Evolutionary conservation across 768 basidiomycete species (phyloP).

Genomic region (Kwoniella dejecticola): DNA sequence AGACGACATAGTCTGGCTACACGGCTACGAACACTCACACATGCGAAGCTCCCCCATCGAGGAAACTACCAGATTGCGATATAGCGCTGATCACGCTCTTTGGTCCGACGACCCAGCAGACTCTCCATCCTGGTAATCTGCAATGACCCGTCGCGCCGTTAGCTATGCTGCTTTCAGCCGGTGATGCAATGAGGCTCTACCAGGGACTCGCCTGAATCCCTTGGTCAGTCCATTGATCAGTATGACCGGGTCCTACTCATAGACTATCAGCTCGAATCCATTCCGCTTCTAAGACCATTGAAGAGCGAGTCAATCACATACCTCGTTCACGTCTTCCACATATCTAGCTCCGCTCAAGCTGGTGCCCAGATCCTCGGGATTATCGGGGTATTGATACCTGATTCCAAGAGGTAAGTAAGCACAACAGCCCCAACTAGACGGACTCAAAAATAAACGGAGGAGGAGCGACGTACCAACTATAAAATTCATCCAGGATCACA

Average conservation of each 20-base stretch:
- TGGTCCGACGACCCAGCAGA: conserved; percentile 65
- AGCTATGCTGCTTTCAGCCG: no score
- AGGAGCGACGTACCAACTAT: conserved; percentile 66
- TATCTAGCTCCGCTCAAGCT: conserved; percentile 80
- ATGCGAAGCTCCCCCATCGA: conserved; percentile 93
- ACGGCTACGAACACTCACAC: conserved; percentile 62
- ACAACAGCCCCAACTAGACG: no score
- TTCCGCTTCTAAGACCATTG: background rate
- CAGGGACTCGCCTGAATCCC: conserved; percentile 67
- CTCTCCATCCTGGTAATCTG: conserved; percentile 80
- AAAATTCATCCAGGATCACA: conserved; percentile 67
- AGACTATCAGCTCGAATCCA: background rate
- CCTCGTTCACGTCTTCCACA: conserved; percentile 80
- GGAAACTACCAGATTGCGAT: conserved; percentile 89
- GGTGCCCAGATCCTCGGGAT: conserved; percentile 70
- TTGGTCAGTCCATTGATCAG: conserved; percentile 93
- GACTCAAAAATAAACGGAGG: no score
- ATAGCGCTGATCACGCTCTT: conserved; percentile 61
- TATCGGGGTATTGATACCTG: conserved; percentile 78
- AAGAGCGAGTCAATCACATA: conserved; percentile 51
- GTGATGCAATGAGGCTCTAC: no score
- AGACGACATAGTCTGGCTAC: no score
- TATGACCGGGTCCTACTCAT: conserved; percentile 68
- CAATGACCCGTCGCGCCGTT: background rate
- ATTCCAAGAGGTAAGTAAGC: no score